Evolutionary conservation across 805 yeast genomes (phyloP).

Genomic region (Teunomyces aglyptinius): DNA sequence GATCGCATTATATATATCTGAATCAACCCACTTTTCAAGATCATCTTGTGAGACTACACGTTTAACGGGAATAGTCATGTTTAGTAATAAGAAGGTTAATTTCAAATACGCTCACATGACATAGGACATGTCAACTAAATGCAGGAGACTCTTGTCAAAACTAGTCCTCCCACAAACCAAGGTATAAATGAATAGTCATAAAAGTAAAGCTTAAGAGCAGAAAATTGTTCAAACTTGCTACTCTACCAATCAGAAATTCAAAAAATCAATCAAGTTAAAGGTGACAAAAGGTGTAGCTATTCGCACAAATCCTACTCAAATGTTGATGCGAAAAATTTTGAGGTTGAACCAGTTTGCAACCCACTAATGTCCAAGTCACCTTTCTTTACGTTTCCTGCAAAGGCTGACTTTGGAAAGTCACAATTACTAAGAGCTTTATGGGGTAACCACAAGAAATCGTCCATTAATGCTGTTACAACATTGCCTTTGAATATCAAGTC

Average conservation of each 20-base stretch:
- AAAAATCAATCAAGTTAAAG: too few relatives aligned
- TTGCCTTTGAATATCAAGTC: conserved; percentile 30
- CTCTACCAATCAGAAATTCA: too few relatives aligned
- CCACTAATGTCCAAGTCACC: conserved; percentile 2
- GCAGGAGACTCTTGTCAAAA: too few relatives aligned
- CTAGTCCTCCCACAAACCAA: too few relatives aligned
- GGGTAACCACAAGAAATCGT: conserved; percentile 6
- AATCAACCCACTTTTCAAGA: conserved; percentile 55
- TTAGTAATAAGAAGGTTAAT: not conserved
- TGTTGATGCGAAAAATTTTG: conserved; percentile 3
- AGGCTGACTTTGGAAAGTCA: conserved; percentile 12
- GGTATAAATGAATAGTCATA: too few relatives aligned
- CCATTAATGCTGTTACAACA: conserved; percentile 28
- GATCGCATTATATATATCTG: conserved; percentile 50
- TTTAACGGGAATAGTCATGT: conserved; percentile 5
- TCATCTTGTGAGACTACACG: conserved; percentile 60
- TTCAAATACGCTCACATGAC: not conserved
- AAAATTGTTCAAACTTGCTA: too few relatives aligned
- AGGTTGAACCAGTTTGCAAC: not conserved
- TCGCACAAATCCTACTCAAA: not conserved
- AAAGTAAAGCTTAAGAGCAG: too few relatives aligned
- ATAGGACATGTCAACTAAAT: not conserved
- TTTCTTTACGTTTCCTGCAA: not conserved
- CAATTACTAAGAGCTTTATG: conserved; percentile 16
- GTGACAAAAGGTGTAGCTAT: too few relatives aligned